Evolutionary conservation across 176 grass and related monocot species (phyloP).

Genomic region (Otatea glauca): DNA sequence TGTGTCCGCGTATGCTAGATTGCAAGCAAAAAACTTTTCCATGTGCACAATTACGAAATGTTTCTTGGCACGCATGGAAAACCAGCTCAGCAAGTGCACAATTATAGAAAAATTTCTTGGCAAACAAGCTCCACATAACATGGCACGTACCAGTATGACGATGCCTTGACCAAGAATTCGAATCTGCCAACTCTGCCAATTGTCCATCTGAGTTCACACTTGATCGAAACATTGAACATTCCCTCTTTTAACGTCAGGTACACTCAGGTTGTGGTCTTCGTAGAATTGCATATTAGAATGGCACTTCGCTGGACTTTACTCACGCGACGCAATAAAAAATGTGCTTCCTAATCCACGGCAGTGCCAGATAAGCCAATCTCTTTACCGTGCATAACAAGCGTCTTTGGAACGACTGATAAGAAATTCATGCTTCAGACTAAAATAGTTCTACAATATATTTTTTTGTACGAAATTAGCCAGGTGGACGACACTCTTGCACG

Average conservation of each 20-base stretch:
- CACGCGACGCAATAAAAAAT: not conserved
- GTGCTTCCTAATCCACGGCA: not conserved
- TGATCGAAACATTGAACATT: not conserved
- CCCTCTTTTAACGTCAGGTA: no score
- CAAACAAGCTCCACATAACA: constrained; percentile 2
- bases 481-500: no score
- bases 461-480: not conserved
- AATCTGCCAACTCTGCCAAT: constrained; percentile 24
- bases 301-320: not conserved
- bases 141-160: not conserved
- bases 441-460: not conserved
- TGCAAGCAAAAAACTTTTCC: not conserved
- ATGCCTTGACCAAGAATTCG: constrained; percentile 32
- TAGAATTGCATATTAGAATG: no score
- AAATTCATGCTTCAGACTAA: not conserved
- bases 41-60: not conserved
- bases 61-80: not conserved
- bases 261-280: no score
- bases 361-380: not conserved
- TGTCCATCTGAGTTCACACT: constrained; percentile 31
- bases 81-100: not conserved
- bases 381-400: not conserved
- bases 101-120: constrained; percentile 9
- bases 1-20: no score
- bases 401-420: no score